Conservation (phyloP, 768 basidiomycete genomes). For the Lactifluus rugatus region DNA sequence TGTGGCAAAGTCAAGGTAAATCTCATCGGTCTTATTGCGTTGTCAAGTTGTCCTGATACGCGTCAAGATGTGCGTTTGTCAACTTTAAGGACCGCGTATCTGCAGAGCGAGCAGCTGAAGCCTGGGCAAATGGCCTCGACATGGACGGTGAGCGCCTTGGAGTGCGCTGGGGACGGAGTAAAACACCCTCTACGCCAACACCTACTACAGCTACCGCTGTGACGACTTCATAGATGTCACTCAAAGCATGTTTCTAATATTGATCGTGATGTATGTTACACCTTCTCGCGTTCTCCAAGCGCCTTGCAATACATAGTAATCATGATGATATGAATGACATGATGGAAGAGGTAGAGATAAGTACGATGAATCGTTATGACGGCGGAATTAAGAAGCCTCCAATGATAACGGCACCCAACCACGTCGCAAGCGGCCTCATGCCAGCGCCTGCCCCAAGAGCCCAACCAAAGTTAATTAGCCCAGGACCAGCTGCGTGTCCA, state of each 20-base stretch:
- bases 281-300: not conserved
- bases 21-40: not conserved
- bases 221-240: not conserved
- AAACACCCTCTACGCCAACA: slow-evolving; percentile 17
- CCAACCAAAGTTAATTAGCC: slow-evolving; percentile 50
- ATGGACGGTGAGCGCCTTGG: slow-evolving; percentile 63
- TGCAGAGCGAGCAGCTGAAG: slow-evolving; percentile 84
- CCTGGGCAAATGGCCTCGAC: slow-evolving; percentile 87
- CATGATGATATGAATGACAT: not conserved
- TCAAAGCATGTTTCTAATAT: not conserved
- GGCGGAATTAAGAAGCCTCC: slow-evolving; percentile 22
- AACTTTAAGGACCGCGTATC: slow-evolving; percentile 77
- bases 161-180: slow-evolving; percentile 86
- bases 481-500: slow-evolving; percentile 45
- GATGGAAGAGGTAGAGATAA: not conserved
- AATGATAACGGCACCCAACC: slow-evolving; percentile 31
- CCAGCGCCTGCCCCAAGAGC: slow-evolving; percentile 32
- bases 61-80: slow-evolving; percentile 78
- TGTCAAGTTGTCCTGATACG: not conserved
- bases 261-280: slow-evolving; percentile 10
- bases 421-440: slow-evolving; percentile 29
- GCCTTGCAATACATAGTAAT: slow-evolving; percentile 1
- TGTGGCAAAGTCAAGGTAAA: slow-evolving; percentile 67
- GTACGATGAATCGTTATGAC: not conserved
- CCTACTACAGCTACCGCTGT: not conserved